Base-by-base conservation (phyloP, 805 yeast genomes). In the Candida succiphila region DNA sequence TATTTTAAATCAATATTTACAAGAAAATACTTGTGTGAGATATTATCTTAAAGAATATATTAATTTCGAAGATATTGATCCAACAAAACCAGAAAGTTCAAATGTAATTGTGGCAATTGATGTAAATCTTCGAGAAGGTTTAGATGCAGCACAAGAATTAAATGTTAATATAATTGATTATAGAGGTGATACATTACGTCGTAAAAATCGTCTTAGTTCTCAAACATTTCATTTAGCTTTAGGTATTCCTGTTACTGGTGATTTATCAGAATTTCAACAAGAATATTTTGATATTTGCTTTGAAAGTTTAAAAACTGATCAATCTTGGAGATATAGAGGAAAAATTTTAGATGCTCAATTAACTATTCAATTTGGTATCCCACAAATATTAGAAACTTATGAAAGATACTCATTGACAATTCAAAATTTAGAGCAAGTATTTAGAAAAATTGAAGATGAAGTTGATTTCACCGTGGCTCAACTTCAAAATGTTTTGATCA, bases 251-350 rank as follows among this genome's bases (percentile, higher is more conserved):
- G 24, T 47, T 6, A 27, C 21, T 18, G 34, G 38, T n/a, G 33
- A 37, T 29, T 31, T 31, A 22, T 39, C 41, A 7, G 41, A 37
- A 17, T 43, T 37, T 30, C 30, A 30, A 2, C 19, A 36, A 2
- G 49, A 51, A 22, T 47, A 46, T 31, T 27, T 53, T 15, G 56
- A 51, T 36, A 28, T 56, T 17, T 56, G 61, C 33, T 54, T 54
- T 33, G 61, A 56, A 31, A 56, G 49, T 29, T 30, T 42, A 14
- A 46, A 45, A 33, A 27, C 43, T 23, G 55, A 56, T 36, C 45
- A 44, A 30, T 52, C 58, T 2, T 53, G 58, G 58, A 50, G 35
- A 31, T 35, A 48, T 1, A 27, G 25, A 15, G 29, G 31, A 4
- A 19, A 22, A 7, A 36, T 47, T 14, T 43, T 46, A 26, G 45